Evolutionary conservation across 1,139 yeast genomes (phyloP), one percentile per base, ranked within the genome.

Genomic region (Candida neerlandica): DNA sequence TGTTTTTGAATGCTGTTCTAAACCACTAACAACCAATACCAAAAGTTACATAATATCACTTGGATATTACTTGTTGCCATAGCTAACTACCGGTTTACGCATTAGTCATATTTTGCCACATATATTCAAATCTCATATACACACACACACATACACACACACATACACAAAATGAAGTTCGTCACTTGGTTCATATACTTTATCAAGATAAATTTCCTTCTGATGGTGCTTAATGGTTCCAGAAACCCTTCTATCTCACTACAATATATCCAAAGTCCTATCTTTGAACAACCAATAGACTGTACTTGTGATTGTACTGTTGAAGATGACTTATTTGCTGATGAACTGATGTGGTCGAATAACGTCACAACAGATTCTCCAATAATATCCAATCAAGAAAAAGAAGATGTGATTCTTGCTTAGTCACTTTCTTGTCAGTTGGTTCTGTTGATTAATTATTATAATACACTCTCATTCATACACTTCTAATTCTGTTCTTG

Each of bases 131-230:
- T 23, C 7, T 18, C 26, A 35, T 26, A 35, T 21, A 11, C 14
- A 37, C 29, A 37, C 16, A n/a, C n/a, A n/a, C n/a, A n/a, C n/a
- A n/a, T n/a, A n/a, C n/a, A n/a, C 26, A 35, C 39, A 35, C n/a
- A 11, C 14, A 37, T 16, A 37, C 16, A 37, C 27, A 34, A 9
- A 5, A 74, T 75, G 79, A 71, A 70, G 58, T 51, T 69, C 41
- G 52, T 73, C 12, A 56, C 70, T 37, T 62, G 72, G 53, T 55
- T 73, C 23, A 56, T 75, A 51, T 73, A 75, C 54, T 58, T 70
- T 38, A 60, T 75, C 46, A 74, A 75, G 57, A 63, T 71, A 38
- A 75, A 75, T 52, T 52, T 75, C 34, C 61, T 75, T 42, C 75
- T 67, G 49, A 60, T 73, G 21, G 56, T 75, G n/a, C 68, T 75